phyloP scores from a whole-genome alignment of 2,329 filamentous ascomycete species.

The Penicillium occitanis region DNA sequence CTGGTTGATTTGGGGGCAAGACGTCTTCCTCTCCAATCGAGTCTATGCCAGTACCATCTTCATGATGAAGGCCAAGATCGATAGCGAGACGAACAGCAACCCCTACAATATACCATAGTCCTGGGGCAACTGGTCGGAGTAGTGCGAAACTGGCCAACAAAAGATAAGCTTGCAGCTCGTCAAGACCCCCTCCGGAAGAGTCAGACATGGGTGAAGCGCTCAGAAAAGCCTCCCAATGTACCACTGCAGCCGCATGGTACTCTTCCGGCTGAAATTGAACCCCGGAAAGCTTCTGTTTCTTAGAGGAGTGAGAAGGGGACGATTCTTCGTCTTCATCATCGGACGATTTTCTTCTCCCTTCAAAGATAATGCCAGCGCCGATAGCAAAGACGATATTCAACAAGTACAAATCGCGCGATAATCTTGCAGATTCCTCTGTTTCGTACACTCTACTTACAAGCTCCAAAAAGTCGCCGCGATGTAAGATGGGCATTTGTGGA shows the following conservation, averaged over 20 bases:
- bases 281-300: constrained; percentile 55
- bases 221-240: constrained; percentile 84
- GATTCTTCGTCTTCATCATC: constrained; percentile 27
- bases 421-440: constrained; percentile 64
- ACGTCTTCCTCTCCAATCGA: constrained; percentile 43
- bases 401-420: constrained; percentile 82
- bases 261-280: constrained; percentile 81
- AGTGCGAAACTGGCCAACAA: constrained; percentile 89
- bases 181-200: constrained; percentile 80
- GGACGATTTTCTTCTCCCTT: constrained; percentile 37
- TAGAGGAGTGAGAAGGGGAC: constrained; percentile 36
- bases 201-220: constrained; percentile 62
- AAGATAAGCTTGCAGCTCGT: constrained; percentile 90
- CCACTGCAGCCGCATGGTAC: constrained; percentile 91
- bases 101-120: constrained; percentile 95
- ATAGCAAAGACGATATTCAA: constrained; percentile 98
- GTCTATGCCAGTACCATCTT: constrained; percentile 72
- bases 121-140: constrained; percentile 84
- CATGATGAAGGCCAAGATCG: constrained; percentile 87
- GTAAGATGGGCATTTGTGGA: constrained; percentile 89
- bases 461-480: constrained; percentile 84
- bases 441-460: constrained; percentile 81
- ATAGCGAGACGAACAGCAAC: constrained; percentile 88
- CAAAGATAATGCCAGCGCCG: constrained; percentile 87
- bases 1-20: constrained; percentile 24